Percentiles rank a stretch among this genome's conserved stretches.
These are phyloP conservation scores for Sphaceloma murrayae DNA, from an alignment of 2,329 filamentous ascomycete genomes.

Conservation along the genomic window DNA sequence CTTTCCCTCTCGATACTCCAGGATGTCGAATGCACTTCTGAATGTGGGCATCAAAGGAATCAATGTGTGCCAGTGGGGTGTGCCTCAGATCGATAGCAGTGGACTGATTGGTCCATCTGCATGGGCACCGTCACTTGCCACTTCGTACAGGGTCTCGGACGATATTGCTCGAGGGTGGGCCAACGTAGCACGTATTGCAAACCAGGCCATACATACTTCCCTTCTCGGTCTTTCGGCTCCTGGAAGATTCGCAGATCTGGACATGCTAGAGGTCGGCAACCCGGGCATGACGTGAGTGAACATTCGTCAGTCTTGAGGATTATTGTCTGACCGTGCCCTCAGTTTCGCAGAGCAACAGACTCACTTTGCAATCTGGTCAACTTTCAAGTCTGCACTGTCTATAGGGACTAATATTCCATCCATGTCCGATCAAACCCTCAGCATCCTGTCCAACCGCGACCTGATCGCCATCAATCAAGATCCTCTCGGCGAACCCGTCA, in stretches of 20 bases:
- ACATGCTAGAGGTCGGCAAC: constrained; percentile 26
- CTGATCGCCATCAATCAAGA: constrained; percentile 52
- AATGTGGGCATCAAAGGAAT: constrained; percentile 26
- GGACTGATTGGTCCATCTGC: constrained; percentile 25
- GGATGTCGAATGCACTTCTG: constrained; percentile 24
- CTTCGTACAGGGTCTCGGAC: constrained; percentile 26
- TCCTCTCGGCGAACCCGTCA: constrained; percentile 41
- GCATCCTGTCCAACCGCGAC: constrained; percentile 40
- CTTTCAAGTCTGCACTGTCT: constrained; percentile 26
- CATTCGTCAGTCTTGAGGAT: too few relatives aligned
- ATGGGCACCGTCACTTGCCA: constrained; percentile 26
- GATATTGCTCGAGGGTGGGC: constrained; percentile 26
- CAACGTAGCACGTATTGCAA: constrained; percentile 26
- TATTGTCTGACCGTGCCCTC: too few relatives aligned
- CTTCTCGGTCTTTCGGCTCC: constrained; percentile 23
- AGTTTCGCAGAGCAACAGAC: constrained; percentile 23
- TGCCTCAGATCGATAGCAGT: constrained; percentile 22
- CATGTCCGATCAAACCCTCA: constrained; percentile 21
- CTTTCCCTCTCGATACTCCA: constrained; percentile 23
- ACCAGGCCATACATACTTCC: constrained; percentile 26
- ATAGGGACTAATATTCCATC: constrained; percentile 21
- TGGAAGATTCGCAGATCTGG: constrained; percentile 25
- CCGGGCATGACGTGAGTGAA: constrained; percentile 27
- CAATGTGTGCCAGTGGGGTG: constrained; percentile 25
- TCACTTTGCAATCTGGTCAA: constrained; percentile 27